A percentile compares a stretch with the other conserved stretches of the same genome.
phyloP scores from a whole-genome alignment of 2,329 filamentous ascomycete genomes.

The Paramyrothecium sp. region DNA sequence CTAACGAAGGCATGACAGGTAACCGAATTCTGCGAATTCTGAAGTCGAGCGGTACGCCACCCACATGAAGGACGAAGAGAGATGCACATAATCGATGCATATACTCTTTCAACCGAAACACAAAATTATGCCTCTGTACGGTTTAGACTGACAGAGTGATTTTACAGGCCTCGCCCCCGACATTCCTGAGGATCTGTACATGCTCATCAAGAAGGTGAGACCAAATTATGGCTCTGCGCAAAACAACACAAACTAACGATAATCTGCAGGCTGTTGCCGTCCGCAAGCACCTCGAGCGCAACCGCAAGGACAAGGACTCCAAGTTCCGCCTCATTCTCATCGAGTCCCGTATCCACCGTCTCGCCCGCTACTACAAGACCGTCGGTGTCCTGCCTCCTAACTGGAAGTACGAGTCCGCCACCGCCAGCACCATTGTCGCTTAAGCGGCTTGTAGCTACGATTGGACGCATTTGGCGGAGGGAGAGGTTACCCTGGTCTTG shows the following conservation, averaged over 20 bases:
- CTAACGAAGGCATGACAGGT: conserved; percentile 58
- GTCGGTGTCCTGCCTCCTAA: conserved; percentile 81
- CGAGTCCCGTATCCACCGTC: conserved; percentile 99
- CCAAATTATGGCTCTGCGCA: background rate
- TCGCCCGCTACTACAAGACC: conserved; percentile 99
- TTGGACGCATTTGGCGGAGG: conserved; percentile 21
- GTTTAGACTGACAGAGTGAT: conserved; percentile 94
- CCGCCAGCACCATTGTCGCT: conserved; percentile 89
- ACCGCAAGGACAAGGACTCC: conserved; percentile 99
- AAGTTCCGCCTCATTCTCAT: conserved; percentile 99
- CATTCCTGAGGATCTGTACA: conserved; percentile 99
- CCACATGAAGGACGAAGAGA: conserved; percentile 22
- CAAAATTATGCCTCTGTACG: conserved; percentile 74
- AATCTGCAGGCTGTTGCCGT: conserved; percentile 79
- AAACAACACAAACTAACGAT: background rate
- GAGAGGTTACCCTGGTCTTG: conserved; percentile 37
- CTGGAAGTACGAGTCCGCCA: conserved; percentile 99
- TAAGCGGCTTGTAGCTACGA: conserved; percentile 49
- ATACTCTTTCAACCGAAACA: conserved; percentile 21
- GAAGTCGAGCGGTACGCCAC: conserved; percentile 88
- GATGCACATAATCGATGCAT: conserved; percentile 21
- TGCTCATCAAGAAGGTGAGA: conserved; percentile 98
- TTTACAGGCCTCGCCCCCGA: conserved; percentile 93
- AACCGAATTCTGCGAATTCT: conserved; percentile 99
- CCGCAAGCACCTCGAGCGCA: conserved; percentile 99